Conservation (phyloP, 1,284 basidiomycete genomes). For the Irpex sp. region DNA sequence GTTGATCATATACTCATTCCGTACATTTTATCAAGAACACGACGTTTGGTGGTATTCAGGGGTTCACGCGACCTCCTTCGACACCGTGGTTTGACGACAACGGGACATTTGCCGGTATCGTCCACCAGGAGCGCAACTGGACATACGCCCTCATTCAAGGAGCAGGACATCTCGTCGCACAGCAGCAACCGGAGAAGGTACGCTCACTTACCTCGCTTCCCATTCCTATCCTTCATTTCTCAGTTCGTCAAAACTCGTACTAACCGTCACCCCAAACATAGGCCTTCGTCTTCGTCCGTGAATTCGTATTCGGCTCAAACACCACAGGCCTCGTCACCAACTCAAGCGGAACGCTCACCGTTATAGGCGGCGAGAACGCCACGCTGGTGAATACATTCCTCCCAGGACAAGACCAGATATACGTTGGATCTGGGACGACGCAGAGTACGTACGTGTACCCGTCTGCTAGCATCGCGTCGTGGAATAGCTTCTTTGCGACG, state of each 20-base stretch:
- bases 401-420: slow-evolving; percentile 5
- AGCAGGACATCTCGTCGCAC: slow-evolving; percentile 6
- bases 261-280: background rate
- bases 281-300: slow-evolving; percentile 25
- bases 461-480: slow-evolving; percentile 10
- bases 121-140: slow-evolving; percentile 25
- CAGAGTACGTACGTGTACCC: slow-evolving; percentile 10
- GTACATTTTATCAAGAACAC: too few relatives aligned
- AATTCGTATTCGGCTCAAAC: slow-evolving; percentile 28
- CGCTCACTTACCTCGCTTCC: background rate
- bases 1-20: too few relatives aligned
- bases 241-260: too few relatives aligned
- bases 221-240: background rate
- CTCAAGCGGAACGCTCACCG: background rate
- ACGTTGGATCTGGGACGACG: slow-evolving; percentile 6
- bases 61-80: slow-evolving; percentile 57
- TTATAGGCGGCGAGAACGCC: slow-evolving; percentile 8
- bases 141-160: slow-evolving; percentile 5
- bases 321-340: slow-evolving; percentile 21
- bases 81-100: slow-evolving; percentile 41
- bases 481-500: slow-evolving; percentile 7
- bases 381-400: background rate
- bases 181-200: slow-evolving; percentile 8
- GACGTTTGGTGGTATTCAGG: slow-evolving; percentile 56
- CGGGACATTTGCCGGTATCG: slow-evolving; percentile 22